phyloP scores from a whole-genome alignment of 2,329 filamentous ascomycete species.

The Paracorniculantispora psalliotae region DNA sequence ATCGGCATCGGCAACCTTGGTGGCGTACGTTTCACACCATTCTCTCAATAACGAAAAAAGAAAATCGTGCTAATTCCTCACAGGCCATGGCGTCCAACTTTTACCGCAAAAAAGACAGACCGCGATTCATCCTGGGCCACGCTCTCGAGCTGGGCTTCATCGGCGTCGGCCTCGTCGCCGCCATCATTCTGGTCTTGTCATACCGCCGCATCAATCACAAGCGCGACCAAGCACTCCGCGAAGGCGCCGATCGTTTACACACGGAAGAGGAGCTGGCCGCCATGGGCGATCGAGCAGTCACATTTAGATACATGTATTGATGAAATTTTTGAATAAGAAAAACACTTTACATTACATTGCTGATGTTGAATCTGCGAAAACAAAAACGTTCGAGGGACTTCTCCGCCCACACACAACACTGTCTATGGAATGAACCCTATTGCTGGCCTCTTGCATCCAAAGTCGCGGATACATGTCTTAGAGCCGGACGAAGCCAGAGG shows the following conservation, averaged over 20 bases:
- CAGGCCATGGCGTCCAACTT: constrained; percentile 63
- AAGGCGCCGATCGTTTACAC: constrained; percentile 19
- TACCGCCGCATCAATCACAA: constrained; percentile 20
- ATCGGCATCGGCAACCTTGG: constrained; percentile 24
- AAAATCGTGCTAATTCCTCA: not conserved
- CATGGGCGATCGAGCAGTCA: constrained; percentile 24
- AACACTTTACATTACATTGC: too few relatives aligned
- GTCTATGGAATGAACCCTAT: too few relatives aligned
- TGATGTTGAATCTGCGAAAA: too few relatives aligned
- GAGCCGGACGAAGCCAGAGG: too few relatives aligned
- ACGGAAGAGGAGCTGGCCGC: constrained; percentile 23
- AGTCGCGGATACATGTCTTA: too few relatives aligned
- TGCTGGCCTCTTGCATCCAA: too few relatives aligned
- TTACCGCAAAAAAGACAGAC: constrained; percentile 46
- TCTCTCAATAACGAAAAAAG: not conserved
- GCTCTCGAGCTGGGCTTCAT: constrained; percentile 42
- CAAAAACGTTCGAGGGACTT: too few relatives aligned
- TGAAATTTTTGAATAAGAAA: not conserved
- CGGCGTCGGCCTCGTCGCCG: constrained; percentile 16
- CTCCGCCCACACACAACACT: too few relatives aligned
- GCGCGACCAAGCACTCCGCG: constrained; percentile 16
- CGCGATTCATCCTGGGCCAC: constrained; percentile 41
- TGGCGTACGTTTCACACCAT: constrained; percentile 4
- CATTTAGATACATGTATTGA: constrained; percentile 16
- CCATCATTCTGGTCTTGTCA: constrained; percentile 12